These are phyloP conservation scores for Cyberlindnera euphorbiiphila DNA, from an alignment of 805 yeast genomes.

Conservation along the genomic window DNA sequence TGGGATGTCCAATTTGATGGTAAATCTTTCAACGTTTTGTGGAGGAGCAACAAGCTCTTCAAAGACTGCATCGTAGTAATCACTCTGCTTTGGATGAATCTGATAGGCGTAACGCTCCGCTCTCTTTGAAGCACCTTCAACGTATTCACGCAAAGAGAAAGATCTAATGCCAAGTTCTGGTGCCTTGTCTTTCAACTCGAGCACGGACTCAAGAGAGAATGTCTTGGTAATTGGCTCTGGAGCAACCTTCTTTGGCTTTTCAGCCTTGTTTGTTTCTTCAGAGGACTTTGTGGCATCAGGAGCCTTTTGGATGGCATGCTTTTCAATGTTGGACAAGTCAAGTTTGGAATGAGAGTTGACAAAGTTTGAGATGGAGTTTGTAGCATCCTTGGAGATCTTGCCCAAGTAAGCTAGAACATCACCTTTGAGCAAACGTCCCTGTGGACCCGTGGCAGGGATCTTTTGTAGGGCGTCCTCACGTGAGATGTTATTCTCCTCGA, in stretches of 20 bases:
- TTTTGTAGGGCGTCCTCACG: conserved; percentile 64
- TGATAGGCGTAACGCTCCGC: conserved; percentile 44
- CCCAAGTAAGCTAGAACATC: conserved; percentile 87
- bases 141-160: conserved; percentile 28
- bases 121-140: conserved; percentile 41
- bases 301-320: conserved; percentile 25
- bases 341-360: conserved; percentile 55
- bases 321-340: conserved; percentile 67
- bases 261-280: conserved; percentile 17
- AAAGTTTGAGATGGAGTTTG: conserved; percentile 49
- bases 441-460: conserved; percentile 83
- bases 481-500: conserved; percentile 60
- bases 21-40: conserved; percentile 41
- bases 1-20: conserved; percentile 31
- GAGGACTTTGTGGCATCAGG: conserved; percentile 15
- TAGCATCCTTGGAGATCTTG: conserved; percentile 53
- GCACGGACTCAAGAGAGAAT: conserved; percentile 30
- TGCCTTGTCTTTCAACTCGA: conserved; percentile 27
- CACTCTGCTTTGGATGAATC: conserved; percentile 37
- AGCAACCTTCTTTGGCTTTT: conserved; percentile 20
- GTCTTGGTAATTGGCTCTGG: conserved; percentile 34
- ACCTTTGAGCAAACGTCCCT: conserved; percentile 84
- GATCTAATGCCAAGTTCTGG: conserved; percentile 23
- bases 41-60: conserved; percentile 53
- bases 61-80: conserved; percentile 53